Base-by-base conservation (phyloP, 2,329 filamentous ascomycete species). In the Diplodia mutila region DNA sequence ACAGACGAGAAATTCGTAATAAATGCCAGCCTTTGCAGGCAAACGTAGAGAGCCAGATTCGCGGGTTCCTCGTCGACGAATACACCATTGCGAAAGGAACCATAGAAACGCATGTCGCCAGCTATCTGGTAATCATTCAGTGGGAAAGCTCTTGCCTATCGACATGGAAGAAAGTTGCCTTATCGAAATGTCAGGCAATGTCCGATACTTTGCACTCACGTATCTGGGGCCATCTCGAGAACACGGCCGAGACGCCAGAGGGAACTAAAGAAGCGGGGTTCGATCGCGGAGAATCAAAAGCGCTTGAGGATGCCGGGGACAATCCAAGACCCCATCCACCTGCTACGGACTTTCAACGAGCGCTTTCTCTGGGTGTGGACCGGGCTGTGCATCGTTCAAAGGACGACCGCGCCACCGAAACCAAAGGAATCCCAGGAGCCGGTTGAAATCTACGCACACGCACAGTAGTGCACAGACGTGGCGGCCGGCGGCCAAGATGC, bases 281-380 rank as follows among this genome's bases (percentile, higher is more conserved):
- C 55, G 4, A n/a, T 61, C 23, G 29, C 55, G 11, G 12, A 37
- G 14, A 21, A 29, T 0, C 11, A 18, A 6, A 3, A 3, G 2
- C 9, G 2, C n/a, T 16, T 46, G n/a, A 6, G 14, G n/a, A 14
- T 59, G 14, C 54, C 54, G 3, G 11, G 21, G 2, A 61, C 55
- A 14, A 61, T 61, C 11, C 23, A 21, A 21, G 55, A 61, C 21
- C 6, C 55, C 23, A n/a, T 61, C 14, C 16, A 21, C 11, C 55
- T 61, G 5, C 16, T 61, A 2, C 37, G 12, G 1, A 18, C 14
- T 12, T 3, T 61, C 14, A 54, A 53, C 1, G 32, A 61, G 9
- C 46, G 49, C 3, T 69, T 57, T 46, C 64, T 69, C 21, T 69
- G 67, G 67, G 67, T 69, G 67, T 69, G 0, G 67, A 69, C 48